phyloP scores from a whole-genome alignment of 2,329 filamentous ascomycete genomes.

The Pseudopyrenochaeta lycopersici region DNA sequence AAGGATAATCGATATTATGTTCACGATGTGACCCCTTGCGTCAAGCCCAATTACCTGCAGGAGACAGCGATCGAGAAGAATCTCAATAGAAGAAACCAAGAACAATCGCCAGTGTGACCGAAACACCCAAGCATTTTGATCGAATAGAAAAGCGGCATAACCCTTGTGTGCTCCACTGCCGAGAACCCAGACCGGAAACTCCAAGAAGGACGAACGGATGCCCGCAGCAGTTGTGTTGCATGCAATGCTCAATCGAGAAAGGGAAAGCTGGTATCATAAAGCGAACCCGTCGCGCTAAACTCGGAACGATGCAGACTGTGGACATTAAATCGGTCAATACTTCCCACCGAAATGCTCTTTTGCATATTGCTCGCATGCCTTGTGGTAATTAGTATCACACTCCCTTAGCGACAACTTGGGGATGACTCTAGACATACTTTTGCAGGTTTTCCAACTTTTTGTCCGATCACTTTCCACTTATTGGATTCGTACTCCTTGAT shows the following conservation, averaged over 20 bases:
- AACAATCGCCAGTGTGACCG: constrained; percentile 13
- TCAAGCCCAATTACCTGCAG: constrained; percentile 18
- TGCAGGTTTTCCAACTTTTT: constrained; percentile 96
- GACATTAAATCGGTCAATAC: constrained; percentile 52
- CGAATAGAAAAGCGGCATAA: constrained; percentile 22
- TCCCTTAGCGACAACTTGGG: constrained; percentile 6
- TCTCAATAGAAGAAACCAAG: constrained; percentile 15
- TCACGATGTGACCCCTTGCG: constrained; percentile 18
- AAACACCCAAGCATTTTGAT: constrained; percentile 27
- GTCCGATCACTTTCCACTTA: constrained; percentile 97
- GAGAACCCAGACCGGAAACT: constrained; percentile 33
- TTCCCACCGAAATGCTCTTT: constrained; percentile 86
- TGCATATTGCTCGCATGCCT: constrained; percentile 91
- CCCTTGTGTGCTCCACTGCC: constrained; percentile 33
- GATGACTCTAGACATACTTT: constrained; percentile 68
- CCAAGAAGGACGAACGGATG: constrained; percentile 39
- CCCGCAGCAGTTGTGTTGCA: constrained; percentile 37
- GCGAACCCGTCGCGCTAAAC: constrained; percentile 40
- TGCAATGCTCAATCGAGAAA: constrained; percentile 40
- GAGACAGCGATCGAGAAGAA: constrained; percentile 16
- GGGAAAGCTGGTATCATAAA: constrained; percentile 51
- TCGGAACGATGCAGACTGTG: constrained; percentile 50
- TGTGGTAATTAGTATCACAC: constrained; percentile 22
- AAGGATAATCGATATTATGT: constrained; percentile 33
- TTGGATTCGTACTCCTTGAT: constrained; percentile 99